Conservation (phyloP, 2,329 filamentous ascomycete species). For the Microdochium nivale region DNA sequence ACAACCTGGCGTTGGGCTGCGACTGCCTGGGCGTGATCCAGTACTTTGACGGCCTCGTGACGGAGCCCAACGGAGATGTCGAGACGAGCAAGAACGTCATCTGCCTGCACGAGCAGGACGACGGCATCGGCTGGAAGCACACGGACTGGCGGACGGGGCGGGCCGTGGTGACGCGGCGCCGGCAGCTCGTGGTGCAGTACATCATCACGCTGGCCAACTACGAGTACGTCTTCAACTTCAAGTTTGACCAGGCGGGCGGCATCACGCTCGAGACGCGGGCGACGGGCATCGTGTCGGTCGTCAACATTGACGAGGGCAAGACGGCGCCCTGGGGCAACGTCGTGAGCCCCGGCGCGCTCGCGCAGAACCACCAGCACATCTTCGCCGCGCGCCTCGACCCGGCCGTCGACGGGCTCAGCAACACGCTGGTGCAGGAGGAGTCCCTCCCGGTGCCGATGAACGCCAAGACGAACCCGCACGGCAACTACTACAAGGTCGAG, state of each 20-base stretch:
- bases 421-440: constrained; percentile 37
- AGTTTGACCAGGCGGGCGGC: constrained; percentile 53
- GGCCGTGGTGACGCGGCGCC: constrained; percentile 49
- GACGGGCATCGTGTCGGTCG: constrained; percentile 5
- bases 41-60: constrained; percentile 49
- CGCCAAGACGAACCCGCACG: constrained; percentile 61
- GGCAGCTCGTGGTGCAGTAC: constrained; percentile 59
- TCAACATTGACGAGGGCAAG: constrained; percentile 44
- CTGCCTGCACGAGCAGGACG: constrained; percentile 64
- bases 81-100: constrained; percentile 47
- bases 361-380: constrained; percentile 64
- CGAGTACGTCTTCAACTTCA: constrained; percentile 49
- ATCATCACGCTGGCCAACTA: constrained; percentile 65
- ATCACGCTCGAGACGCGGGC: constrained; percentile 50
- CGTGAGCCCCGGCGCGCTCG: constrained; percentile 55
- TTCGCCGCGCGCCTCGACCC: constrained; percentile 59
- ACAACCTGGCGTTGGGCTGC: constrained; percentile 60
- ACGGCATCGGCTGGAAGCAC: constrained; percentile 65
- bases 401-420: constrained; percentile 46
- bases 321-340: constrained; percentile 49
- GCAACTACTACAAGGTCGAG: constrained; percentile 48
- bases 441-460: constrained; percentile 39
- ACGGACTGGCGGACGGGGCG: constrained; percentile 57
- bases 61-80: constrained; percentile 43
- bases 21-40: constrained; percentile 64